Conservation (phyloP, 2,329 filamentous ascomycete species). For the Monosporascus sp. region DNA sequence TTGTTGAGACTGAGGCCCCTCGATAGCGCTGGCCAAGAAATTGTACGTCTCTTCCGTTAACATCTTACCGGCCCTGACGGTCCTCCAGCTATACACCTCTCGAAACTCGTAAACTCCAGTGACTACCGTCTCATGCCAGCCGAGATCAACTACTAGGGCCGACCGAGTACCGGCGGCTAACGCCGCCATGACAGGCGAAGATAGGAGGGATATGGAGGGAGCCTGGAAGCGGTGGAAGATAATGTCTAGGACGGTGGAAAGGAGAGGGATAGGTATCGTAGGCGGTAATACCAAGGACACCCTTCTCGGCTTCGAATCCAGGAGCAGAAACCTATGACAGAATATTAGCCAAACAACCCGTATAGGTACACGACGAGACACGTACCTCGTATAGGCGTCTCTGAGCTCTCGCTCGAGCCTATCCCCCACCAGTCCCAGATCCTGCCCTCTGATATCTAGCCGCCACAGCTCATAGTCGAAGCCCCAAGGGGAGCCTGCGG, state of each 20-base stretch:
- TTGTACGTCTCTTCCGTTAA: slow-evolving; percentile 66
- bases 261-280: slow-evolving; percentile 67
- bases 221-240: slow-evolving; percentile 77
- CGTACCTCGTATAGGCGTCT: slow-evolving; percentile 75
- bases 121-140: slow-evolving; percentile 84
- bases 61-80: slow-evolving; percentile 66
- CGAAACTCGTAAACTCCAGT: slow-evolving; percentile 88
- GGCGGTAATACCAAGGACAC: slow-evolving; percentile 73
- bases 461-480: slow-evolving; percentile 70
- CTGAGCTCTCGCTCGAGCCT: slow-evolving; percentile 78
- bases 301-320: slow-evolving; percentile 71
- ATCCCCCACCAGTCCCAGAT: slow-evolving; percentile 77
- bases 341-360: background rate
- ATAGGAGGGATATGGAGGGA: slow-evolving; percentile 75
- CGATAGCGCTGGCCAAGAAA: slow-evolving; percentile 46
- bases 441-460: slow-evolving; percentile 64
- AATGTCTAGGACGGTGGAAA: slow-evolving; percentile 70
- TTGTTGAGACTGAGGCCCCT: slow-evolving; percentile 17
- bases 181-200: slow-evolving; percentile 66
- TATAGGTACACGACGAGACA: slow-evolving; percentile 25
- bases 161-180: slow-evolving; percentile 79
- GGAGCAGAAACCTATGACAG: slow-evolving; percentile 49
- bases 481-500: slow-evolving; percentile 52
- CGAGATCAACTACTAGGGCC: slow-evolving; percentile 83
- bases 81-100: slow-evolving; percentile 67